A percentile compares a stretch with the other conserved stretches of the same genome.
These are phyloP conservation scores for Arctium lappa DNA, from an alignment of 129 eudicot genomes.

Conservation along the genomic window DNA sequence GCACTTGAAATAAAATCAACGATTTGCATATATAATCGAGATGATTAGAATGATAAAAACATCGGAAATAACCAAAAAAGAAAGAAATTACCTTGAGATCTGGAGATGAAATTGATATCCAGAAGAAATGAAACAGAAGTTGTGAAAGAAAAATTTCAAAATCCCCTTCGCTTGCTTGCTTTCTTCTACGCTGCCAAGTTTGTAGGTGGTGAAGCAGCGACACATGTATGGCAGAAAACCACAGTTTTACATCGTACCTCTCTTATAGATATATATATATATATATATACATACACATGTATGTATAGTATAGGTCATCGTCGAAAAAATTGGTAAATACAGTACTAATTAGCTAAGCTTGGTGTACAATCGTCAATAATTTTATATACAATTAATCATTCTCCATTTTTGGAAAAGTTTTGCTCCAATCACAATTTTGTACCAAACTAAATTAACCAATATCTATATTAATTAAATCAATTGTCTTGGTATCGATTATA, in stretches of 20 bases:
- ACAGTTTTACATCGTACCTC: background rate
- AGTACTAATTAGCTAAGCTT: too few relatives aligned
- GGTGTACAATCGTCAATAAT: too few relatives aligned
- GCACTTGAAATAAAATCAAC: conserved; percentile 1
- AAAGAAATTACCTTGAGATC: background rate
- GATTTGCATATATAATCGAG: background rate
- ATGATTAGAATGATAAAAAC: background rate
- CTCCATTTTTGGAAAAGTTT: too few relatives aligned
- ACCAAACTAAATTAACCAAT: too few relatives aligned
- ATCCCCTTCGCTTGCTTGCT: background rate
- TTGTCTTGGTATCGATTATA: too few relatives aligned
- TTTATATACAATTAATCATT: too few relatives aligned
- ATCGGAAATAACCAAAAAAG: background rate
- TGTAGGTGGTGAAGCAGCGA: background rate
- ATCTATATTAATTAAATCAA: too few relatives aligned
- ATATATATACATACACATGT: too few relatives aligned
- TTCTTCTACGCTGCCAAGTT: background rate
- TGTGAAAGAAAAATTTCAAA: background rate
- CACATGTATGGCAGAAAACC: background rate
- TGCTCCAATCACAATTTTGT: too few relatives aligned
- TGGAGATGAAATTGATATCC: background rate
- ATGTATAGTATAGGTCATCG: too few relatives aligned
- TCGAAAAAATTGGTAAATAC: too few relatives aligned
- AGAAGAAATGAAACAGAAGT: background rate
- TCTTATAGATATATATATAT: too few relatives aligned